A percentile compares a stretch with the other conserved stretches of the same genome.
Conservation (phyloP, 345 rosid species). For the Rhodomyrtus tomentosa region DNA sequence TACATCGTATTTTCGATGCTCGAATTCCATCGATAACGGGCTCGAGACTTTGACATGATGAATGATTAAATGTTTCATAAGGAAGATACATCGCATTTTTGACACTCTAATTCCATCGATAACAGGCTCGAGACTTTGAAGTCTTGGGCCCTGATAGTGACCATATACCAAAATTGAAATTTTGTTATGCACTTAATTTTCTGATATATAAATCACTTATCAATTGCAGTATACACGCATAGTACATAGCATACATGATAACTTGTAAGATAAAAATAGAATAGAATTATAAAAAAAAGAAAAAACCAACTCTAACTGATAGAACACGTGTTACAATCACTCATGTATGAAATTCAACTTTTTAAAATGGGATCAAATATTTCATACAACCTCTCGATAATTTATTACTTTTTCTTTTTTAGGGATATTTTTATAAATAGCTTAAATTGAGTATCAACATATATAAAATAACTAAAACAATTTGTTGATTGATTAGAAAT, state of each 20-base stretch:
- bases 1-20: too few relatives aligned
- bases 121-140: background rate
- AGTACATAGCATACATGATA: too few relatives aligned
- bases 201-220: background rate
- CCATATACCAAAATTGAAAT: background rate
- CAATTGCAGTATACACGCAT: background rate
- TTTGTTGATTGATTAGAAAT: background rate
- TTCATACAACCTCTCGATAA: background rate
- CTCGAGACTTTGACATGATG: background rate
- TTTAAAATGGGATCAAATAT: background rate
- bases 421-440: background rate
- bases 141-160: background rate
- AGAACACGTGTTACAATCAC: background rate
- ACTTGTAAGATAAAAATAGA: too few relatives aligned
- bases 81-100: rapidly evolving
- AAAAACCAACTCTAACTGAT: too few relatives aligned
- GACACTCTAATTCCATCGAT: background rate
- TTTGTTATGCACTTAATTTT: background rate
- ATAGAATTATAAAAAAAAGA: too few relatives aligned
- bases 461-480: background rate
- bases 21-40: background rate
- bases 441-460: background rate
- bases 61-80: background rate
- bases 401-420: background rate
- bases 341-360: background rate